These are phyloP conservation scores for Cnidoscolus chayamansa DNA, from an alignment of 441 rosid genomes.

Conservation along the genomic window DNA sequence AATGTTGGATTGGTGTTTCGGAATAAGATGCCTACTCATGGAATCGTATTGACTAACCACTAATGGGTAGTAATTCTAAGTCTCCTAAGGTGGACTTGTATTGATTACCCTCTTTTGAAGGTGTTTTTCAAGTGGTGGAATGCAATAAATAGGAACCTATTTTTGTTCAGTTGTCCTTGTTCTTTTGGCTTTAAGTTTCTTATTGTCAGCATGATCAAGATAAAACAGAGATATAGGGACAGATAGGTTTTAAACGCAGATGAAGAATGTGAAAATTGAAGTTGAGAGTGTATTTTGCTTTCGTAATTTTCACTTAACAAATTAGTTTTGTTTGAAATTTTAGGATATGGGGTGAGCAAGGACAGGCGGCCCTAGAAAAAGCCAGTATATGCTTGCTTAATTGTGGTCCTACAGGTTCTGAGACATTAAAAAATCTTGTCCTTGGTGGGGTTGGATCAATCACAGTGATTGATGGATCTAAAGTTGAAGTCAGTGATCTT, in stretches of 20 bases:
- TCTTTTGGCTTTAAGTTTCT: neutral
- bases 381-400: slow-evolving; percentile 87
- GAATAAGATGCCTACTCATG: neutral
- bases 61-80: neutral
- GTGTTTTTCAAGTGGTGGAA: no score
- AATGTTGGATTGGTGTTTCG: neutral
- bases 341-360: slow-evolving; percentile 98
- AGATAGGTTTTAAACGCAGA: neutral
- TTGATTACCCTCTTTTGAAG: no score
- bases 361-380: slow-evolving; percentile 75
- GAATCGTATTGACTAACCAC: neutral
- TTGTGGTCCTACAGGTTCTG: slow-evolving; percentile 96
- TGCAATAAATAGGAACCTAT: neutral
- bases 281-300: neutral
- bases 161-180: neutral
- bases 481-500: slow-evolving; percentile 75
- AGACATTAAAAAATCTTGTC: slow-evolving; percentile 83
- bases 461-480: slow-evolving; percentile 89
- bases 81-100: no score
- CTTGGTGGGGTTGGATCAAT: slow-evolving; percentile 96
- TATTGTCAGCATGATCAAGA: neutral
- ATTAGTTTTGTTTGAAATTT: slow-evolving; percentile 6
- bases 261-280: neutral
- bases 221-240: neutral
- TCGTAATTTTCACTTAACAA: neutral